Conservation (phyloP, 208 protist species). For the Acanthamoeba castellanii region DNA sequence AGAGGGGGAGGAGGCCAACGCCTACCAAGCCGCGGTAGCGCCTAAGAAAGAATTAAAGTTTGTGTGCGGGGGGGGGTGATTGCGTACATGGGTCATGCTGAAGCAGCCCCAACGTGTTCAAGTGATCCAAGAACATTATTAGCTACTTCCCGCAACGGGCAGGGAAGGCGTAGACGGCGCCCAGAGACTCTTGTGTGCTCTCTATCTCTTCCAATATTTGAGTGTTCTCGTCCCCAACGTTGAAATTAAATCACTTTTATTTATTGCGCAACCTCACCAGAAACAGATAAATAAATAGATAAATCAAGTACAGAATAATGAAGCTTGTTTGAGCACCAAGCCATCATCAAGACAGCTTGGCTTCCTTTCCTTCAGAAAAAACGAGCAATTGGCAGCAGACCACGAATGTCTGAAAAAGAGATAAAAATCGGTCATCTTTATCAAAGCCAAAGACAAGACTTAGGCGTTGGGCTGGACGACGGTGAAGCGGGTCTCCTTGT, state of each 20-base stretch:
- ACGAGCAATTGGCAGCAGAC: no score
- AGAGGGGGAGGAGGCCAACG: not conserved
- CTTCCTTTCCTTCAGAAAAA: no score
- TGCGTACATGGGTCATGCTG: constrained; percentile 53
- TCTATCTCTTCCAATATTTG: not conserved
- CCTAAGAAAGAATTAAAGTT: not conserved
- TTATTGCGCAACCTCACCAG: not conserved
- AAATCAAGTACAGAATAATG: no score
- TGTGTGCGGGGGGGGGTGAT: not conserved
- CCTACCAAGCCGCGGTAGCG: not conserved
- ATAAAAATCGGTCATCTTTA: no score
- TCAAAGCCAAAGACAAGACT: not conserved
- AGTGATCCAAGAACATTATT: constrained; percentile 49
- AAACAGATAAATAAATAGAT: no score
- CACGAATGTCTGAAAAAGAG: no score
- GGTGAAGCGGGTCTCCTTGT: constrained; percentile 57
- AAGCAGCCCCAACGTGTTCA: constrained; percentile 40
- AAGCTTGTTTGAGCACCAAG: no score
- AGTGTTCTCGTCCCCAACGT: not conserved
- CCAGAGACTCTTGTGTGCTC: not conserved
- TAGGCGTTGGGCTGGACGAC: constrained; percentile 27
- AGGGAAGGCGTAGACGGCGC: not conserved
- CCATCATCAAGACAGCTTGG: no score
- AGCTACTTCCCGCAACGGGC: not conserved
- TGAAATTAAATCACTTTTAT: not conserved